A percentile compares a stretch with the other conserved stretches of the same genome.
Conservation (phyloP, 108 stramenopile genomes). For the Cyclotella choctawhatcheeana region DNA sequence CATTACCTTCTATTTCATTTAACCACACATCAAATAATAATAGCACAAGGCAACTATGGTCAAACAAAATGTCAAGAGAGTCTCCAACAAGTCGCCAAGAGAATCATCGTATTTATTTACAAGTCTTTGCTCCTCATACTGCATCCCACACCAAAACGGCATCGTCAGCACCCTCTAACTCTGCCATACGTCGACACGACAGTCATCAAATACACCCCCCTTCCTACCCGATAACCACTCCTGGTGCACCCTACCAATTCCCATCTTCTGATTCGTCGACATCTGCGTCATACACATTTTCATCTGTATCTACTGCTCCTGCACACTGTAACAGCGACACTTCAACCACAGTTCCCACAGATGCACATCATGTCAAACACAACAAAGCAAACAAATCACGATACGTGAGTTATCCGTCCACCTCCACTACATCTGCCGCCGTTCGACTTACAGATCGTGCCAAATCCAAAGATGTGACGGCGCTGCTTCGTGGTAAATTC, state of each 20-base stretch:
- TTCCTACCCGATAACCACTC: constrained; percentile 36
- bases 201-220: constrained; percentile 45
- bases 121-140: constrained; percentile 39
- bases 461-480: constrained; percentile 44
- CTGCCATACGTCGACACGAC: constrained; percentile 32
- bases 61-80: not conserved
- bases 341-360: not conserved
- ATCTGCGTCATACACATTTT: constrained; percentile 35
- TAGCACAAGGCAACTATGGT: no score
- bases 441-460: constrained; percentile 51
- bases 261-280: constrained; percentile 33
- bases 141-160: not conserved
- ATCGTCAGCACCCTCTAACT: not conserved
- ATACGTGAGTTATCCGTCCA: constrained; percentile 25
- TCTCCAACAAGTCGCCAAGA: constrained; percentile 40
- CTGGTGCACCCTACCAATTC: constrained; percentile 34
- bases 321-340: not conserved
- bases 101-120: constrained; percentile 56
- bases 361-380: not conserved
- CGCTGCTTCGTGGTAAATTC: constrained; percentile 52
- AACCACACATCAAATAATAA: no score
- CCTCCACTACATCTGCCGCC: constrained; percentile 42
- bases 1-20: no score
- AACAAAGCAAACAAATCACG: constrained; percentile 10
- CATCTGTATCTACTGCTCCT: constrained; percentile 2